Evolutionary conservation across 1,284 basidiomycete species (phyloP).

Genomic region (Ganoderma resinaceum): DNA sequence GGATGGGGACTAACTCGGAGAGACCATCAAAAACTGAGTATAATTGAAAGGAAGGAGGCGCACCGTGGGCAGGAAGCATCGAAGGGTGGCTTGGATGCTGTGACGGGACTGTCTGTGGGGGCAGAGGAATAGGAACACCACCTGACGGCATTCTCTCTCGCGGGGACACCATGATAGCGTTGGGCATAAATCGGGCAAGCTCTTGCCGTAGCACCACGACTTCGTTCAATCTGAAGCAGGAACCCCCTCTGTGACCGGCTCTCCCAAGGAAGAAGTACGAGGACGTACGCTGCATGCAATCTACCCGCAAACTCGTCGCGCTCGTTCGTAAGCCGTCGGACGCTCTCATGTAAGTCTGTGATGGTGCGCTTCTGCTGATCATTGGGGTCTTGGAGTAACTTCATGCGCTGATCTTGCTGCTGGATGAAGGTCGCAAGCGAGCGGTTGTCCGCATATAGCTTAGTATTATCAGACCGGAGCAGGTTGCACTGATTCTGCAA

Average conservation of each 20-base stretch:
- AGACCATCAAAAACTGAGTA: neutral
- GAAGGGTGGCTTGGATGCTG: neutral
- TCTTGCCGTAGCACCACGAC: slow-evolving; percentile 29
- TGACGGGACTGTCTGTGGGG: neutral
- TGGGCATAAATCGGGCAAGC: slow-evolving; percentile 24
- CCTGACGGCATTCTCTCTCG: slow-evolving; percentile 8
- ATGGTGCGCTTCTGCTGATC: slow-evolving; percentile 17
- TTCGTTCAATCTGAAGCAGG: slow-evolving; percentile 23
- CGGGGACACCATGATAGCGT: slow-evolving; percentile 10
- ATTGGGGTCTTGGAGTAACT: slow-evolving; percentile 12
- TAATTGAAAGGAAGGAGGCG: neutral
- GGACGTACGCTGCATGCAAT: slow-evolving; percentile 28
- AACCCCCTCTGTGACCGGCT: neutral
- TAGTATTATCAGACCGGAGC: slow-evolving; percentile 50
- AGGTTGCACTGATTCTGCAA: slow-evolving; percentile 42
- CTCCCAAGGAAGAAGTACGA: neutral
- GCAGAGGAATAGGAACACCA: neutral
- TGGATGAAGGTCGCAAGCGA: slow-evolving; percentile 30
- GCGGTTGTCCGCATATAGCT: slow-evolving; percentile 59
- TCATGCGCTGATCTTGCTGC: slow-evolving; percentile 29
- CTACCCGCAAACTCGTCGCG: slow-evolving; percentile 23
- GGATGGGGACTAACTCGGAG: neutral
- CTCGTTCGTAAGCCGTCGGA: slow-evolving; percentile 23
- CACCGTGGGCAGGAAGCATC: neutral
- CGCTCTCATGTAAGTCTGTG: slow-evolving; percentile 23